A percentile compares a stretch with the other conserved stretches of the same genome.
phyloP scores from a whole-genome alignment of 1,284 basidiomycete species.

The Bjerkandera adusta region DNA sequence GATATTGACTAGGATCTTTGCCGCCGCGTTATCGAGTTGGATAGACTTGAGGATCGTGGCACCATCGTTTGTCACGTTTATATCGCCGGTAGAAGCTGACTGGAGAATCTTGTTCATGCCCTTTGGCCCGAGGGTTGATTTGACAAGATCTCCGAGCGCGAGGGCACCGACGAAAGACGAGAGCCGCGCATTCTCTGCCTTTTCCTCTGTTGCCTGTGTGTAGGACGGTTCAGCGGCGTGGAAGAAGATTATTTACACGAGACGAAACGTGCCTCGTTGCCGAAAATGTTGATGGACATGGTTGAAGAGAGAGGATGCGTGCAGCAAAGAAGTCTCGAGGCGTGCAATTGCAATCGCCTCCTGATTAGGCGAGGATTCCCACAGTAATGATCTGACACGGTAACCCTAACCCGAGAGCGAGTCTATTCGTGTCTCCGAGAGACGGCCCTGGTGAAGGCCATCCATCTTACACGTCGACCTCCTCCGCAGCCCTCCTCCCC shows the following conservation, averaged over 20 bases:
- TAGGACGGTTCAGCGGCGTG: background rate
- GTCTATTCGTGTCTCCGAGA: slow-evolving; percentile 8
- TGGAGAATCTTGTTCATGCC: slow-evolving; percentile 97
- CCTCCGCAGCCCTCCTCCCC: slow-evolving; percentile 7
- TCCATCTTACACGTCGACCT: slow-evolving; percentile 18
- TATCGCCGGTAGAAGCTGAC: slow-evolving; percentile 87
- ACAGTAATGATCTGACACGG: slow-evolving; percentile 4
- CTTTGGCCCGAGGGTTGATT: slow-evolving; percentile 97
- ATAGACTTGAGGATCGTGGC: slow-evolving; percentile 98
- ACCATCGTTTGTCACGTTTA: slow-evolving; percentile 98
- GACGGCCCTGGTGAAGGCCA: background rate
- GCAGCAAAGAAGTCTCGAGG: background rate
- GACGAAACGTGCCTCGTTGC: slow-evolving; percentile 36
- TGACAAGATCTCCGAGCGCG: slow-evolving; percentile 96
- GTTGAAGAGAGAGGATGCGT: slow-evolving; percentile 5
- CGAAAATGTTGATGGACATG: slow-evolving; percentile 48
- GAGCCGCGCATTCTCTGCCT: slow-evolving; percentile 98
- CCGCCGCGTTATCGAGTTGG: slow-evolving; percentile 96
- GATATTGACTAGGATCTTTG: slow-evolving; percentile 99
- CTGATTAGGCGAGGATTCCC: slow-evolving; percentile 8
- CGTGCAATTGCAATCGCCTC: slow-evolving; percentile 1
- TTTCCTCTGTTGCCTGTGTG: slow-evolving; percentile 91
- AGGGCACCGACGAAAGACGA: slow-evolving; percentile 97
- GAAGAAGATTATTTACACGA: background rate
- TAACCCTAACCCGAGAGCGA: slow-evolving; percentile 1